phyloP scores from a whole-genome alignment of 805 yeast species.

The Saccharomycopsis sp. region DNA sequence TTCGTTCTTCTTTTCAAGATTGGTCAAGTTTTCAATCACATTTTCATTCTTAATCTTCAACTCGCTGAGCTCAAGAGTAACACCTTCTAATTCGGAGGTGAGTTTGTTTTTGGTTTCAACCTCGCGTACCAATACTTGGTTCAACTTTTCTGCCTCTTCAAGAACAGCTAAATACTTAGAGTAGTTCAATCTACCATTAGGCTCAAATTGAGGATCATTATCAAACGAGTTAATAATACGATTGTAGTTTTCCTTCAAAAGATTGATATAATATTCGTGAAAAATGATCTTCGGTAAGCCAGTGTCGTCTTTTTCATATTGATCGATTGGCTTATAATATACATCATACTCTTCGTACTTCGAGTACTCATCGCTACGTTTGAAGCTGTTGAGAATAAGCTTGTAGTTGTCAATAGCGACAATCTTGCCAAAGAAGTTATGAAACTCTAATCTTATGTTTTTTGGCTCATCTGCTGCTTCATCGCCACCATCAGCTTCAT shows the following conservation, averaged over 20 bases:
- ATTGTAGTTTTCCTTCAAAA: constrained; percentile 56
- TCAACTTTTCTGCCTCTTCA: constrained; percentile 31
- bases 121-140: constrained; percentile 22
- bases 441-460: constrained; percentile 51
- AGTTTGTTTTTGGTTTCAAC: constrained; percentile 27
- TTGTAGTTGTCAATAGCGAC: constrained; percentile 77
- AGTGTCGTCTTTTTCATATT: constrained; percentile 49
- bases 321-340: constrained; percentile 32
- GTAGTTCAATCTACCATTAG: constrained; percentile 57
- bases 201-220: constrained; percentile 69
- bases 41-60: constrained; percentile 23
- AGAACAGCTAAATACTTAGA: constrained; percentile 43
- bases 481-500: not conserved
- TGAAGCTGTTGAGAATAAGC: constrained; percentile 65
- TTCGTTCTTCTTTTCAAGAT: constrained; percentile 12
- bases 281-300: constrained; percentile 86
- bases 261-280: constrained; percentile 50
- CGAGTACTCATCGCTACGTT: constrained; percentile 49
- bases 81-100: constrained; percentile 31
- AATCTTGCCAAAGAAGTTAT: constrained; percentile 56
- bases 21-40: constrained; percentile 18
- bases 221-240: constrained; percentile 67
- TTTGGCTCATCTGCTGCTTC: constrained; percentile 34
- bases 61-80: constrained; percentile 28
- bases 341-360: constrained; percentile 48